phyloP scores from a whole-genome alignment of 495 filamentous ascomycete species.

The Cercophora sp. region DNA sequence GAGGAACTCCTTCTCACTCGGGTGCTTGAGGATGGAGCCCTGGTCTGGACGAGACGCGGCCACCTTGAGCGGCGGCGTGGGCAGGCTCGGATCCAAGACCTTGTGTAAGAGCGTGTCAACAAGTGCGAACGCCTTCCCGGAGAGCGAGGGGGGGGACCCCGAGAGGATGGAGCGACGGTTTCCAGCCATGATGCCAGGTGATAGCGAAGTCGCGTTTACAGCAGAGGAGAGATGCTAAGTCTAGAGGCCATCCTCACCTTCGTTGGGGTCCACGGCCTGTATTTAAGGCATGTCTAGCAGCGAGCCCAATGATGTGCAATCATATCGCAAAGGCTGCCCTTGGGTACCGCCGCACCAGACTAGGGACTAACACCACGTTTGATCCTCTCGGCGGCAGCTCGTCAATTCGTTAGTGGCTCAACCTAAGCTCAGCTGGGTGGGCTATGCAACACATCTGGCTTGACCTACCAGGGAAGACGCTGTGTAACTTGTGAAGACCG shows the following conservation, averaged over 20 bases:
- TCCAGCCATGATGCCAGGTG: constrained; percentile 14
- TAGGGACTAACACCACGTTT: too few relatives aligned
- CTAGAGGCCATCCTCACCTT: too few relatives aligned
- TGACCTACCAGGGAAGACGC: background rate
- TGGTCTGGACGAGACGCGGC: constrained; percentile 16
- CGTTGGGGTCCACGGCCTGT: too few relatives aligned
- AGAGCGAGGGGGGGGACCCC: constrained; percentile 8
- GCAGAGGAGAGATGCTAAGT: too few relatives aligned
- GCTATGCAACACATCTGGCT: background rate
- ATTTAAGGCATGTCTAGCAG: too few relatives aligned
- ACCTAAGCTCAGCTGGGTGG: constrained; percentile 2
- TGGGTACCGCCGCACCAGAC: too few relatives aligned
- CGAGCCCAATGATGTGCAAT: too few relatives aligned
- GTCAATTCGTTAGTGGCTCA: constrained; percentile 7
- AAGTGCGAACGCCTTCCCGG: constrained; percentile 9
- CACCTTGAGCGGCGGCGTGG: constrained; percentile 14
- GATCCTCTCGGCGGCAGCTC: too few relatives aligned
- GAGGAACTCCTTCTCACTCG: constrained; percentile 20
- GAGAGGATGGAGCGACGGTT: constrained; percentile 4
- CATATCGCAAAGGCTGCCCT: too few relatives aligned
- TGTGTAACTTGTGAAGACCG: constrained; percentile 1
- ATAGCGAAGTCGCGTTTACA: too few relatives aligned
- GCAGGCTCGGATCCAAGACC: constrained; percentile 16
- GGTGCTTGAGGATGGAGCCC: constrained; percentile 27
- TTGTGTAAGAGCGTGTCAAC: constrained; percentile 15